Evolutionary conservation across 106 monocot species (phyloP), one percentile per base, ranked within the genome.

Genomic region (Dioscorea zingiberensis): DNA sequence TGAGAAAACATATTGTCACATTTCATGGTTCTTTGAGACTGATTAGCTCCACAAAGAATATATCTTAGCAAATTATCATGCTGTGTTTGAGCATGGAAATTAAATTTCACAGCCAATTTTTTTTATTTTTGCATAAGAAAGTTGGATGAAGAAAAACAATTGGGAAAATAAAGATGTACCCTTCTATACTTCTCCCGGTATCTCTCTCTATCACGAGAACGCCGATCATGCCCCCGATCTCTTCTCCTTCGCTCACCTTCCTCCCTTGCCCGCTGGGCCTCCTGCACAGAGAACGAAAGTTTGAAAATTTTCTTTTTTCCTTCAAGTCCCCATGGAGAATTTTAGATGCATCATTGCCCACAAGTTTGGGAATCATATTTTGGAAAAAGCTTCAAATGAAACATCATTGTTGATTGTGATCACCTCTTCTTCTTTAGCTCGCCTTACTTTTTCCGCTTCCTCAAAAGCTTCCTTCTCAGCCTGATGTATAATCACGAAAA

Each of bases 401-500:
- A 0, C 19, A 18, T 11, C 17, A n/a, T 38, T 64, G 51, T 15
- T 48, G 6, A 17, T 56, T 32, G 28, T 62, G 27, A 58, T 60
- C 30, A 88, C 97, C 88, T 88, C 85, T 55, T 97, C 97, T 81
- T 97, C 97, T 76, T 84, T 91, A 65, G 81, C 91, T 69, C 62
- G 74, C 32, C 92, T 88, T 44, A 84, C 75, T 83, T 97, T 97
- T 64, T 97, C 97, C 74, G 97, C 97, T 84, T 92, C 97, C 70
- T 97, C 97, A 71, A 97, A 97, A 25, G 97, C 91, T 72, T 97
- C 97, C 72, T 97, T 97, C 80, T 97, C 97, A 64, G 69, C 77
- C 97, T 97, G 78, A 72, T 70, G 71, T 58, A 18, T 18, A 51
- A 19, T 18, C 51, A 51, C 4, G 51, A 51, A 13, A 51, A 19